Evolutionary conservation across 306 rosid species (phyloP).

Genomic region (Potentilla sterilis): DNA sequence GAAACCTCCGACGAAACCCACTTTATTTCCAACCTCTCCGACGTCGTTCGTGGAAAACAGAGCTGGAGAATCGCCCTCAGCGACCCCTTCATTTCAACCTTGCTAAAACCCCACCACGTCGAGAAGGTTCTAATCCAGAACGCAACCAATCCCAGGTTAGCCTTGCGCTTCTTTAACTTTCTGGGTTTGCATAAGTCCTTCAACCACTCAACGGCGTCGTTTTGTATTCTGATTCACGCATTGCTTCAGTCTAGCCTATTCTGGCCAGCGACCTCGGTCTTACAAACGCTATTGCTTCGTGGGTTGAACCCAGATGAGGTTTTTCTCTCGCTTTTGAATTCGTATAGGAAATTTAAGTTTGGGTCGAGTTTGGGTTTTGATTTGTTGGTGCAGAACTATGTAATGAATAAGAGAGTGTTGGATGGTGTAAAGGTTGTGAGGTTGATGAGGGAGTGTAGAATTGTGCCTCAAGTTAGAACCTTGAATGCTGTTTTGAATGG

Average conservation of each 20-base stretch:
- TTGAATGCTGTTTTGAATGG: slow-evolving; percentile 71
- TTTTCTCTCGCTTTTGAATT: slow-evolving; percentile 44
- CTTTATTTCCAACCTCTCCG: slow-evolving; percentile 46
- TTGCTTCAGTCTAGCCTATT: slow-evolving; percentile 47
- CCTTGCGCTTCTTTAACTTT: slow-evolving; percentile 87
- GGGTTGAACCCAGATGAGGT: slow-evolving; percentile 50
- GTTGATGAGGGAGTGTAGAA: slow-evolving; percentile 51
- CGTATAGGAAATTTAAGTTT: slow-evolving; percentile 35
- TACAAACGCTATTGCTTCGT: slow-evolving; percentile 73
- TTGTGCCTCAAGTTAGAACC: slow-evolving; percentile 82
- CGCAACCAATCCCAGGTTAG: slow-evolving; percentile 60
- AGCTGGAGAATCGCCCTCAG: slow-evolving; percentile 72
- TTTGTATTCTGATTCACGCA: slow-evolving; percentile 70
- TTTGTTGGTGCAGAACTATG: slow-evolving; percentile 64
- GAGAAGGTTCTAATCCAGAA: slow-evolving; percentile 60
- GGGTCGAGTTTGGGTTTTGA: slow-evolving; percentile 70
- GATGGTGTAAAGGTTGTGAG: slow-evolving; percentile 52
- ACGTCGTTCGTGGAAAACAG: slow-evolving; percentile 65
- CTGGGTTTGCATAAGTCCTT: slow-evolving; percentile 74
- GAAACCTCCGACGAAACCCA: slow-evolving; percentile 45
- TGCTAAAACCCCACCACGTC: slow-evolving; percentile 58
- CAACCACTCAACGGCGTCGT: slow-evolving; percentile 69
- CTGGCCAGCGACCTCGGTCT: slow-evolving; percentile 83
- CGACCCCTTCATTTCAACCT: slow-evolving; percentile 47
- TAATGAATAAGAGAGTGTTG: slow-evolving; percentile 45